phyloP scores from a whole-genome alignment of 208 protist genomes.

The Wallacemonas sp. region DNA sequence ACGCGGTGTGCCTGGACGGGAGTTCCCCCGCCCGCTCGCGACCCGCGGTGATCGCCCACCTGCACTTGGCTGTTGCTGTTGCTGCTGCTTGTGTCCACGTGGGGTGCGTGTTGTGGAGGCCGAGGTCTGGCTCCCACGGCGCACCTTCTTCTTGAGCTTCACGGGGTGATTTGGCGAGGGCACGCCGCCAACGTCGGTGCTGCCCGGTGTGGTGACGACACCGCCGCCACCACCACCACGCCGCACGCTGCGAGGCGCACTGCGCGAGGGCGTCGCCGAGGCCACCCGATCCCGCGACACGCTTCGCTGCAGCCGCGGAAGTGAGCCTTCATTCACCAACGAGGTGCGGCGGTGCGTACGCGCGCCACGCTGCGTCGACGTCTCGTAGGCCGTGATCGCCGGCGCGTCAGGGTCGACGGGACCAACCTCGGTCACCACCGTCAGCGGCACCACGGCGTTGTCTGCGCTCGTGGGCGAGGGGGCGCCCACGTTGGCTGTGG shows the following conservation, averaged over 20 bases:
- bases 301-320: constrained; percentile 4
- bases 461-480: too few species aligned
- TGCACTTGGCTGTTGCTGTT: not conserved
- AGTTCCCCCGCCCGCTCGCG: not conserved
- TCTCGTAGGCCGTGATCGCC: constrained; percentile 6
- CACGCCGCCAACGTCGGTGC: not conserved
- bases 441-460: constrained; percentile 2
- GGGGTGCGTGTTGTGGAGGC: not conserved
- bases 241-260: too few species aligned
- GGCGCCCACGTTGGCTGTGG: too few species aligned
- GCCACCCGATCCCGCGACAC: constrained; percentile 11
- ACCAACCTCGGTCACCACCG: not conserved
- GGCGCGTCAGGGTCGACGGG: not conserved
- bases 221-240: too few species aligned
- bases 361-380: not conserved
- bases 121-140: not conserved
- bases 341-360: not conserved
- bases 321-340: not conserved
- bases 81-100: not conserved
- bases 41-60: not conserved
- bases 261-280: too few species aligned
- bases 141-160: constrained; percentile 5
- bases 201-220: too few species aligned
- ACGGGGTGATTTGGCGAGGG: not conserved
- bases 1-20: not conserved